These are phyloP conservation scores for Botrytis squamosa DNA, from an alignment of 2,329 filamentous ascomycete species.

Conservation along the genomic window DNA sequence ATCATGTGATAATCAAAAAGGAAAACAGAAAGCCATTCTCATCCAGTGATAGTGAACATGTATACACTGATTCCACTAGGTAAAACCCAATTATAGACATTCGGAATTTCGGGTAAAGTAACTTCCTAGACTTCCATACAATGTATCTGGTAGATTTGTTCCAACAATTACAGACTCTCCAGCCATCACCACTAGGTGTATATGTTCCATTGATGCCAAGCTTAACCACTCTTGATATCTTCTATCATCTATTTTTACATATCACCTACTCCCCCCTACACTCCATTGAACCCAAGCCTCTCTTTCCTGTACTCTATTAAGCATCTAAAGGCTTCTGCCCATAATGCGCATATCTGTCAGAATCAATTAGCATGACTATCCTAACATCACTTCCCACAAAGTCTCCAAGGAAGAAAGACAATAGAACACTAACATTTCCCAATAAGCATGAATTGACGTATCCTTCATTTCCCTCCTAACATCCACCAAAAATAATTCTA, in stretches of 20 bases:
- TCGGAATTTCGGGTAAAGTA: not conserved
- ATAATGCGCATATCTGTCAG: not conserved
- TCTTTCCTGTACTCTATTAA: not conserved
- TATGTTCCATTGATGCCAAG: not conserved
- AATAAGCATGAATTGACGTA: slow-evolving; percentile 45
- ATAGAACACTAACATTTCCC: slow-evolving; percentile 51
- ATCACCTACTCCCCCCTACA: not conserved
- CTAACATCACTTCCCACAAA: not conserved
- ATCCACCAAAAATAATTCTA: slow-evolving; percentile 49
- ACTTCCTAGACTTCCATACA: too few species aligned
- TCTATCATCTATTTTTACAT: not conserved
- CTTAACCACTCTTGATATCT: not conserved
- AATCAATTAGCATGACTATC: not conserved
- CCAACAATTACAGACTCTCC: too few species aligned
- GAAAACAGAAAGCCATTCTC: not conserved
- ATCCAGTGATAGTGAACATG: not conserved
- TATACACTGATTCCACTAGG: not conserved
- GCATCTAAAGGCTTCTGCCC: slow-evolving; percentile 1
- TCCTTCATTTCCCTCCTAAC: slow-evolving; percentile 49
- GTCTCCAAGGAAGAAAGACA: not conserved
- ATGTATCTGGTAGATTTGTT: too few species aligned
- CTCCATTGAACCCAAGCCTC: not conserved
- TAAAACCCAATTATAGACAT: not conserved
- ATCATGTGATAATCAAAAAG: not conserved
- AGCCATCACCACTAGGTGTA: not conserved